phyloP scores from a whole-genome alignment of 441 rosid species.

The Flueggea neowawraea region DNA sequence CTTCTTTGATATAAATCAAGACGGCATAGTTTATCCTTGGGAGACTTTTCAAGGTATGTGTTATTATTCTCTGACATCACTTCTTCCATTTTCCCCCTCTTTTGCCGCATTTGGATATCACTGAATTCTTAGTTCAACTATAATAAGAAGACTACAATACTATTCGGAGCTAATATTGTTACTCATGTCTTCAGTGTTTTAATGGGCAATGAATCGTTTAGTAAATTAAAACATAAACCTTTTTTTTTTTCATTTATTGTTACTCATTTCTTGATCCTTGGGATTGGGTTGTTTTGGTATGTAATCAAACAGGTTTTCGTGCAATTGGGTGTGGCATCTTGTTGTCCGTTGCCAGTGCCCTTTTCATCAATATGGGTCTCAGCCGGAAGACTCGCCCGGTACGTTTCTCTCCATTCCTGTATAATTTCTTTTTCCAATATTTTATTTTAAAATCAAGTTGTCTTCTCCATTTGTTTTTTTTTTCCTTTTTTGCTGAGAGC shows the following conservation, averaged over 20 bases:
- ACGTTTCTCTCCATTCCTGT: constrained; percentile 5
- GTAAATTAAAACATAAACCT: no score
- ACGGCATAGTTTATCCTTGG: constrained; percentile 77
- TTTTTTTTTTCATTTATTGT: no score
- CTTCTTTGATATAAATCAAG: constrained; percentile 78
- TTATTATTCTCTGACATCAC: no score
- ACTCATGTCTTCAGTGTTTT: no score
- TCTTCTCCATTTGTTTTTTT: no score
- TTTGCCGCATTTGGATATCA: background rate
- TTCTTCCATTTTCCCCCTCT: background rate
- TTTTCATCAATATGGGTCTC: constrained; percentile 57
- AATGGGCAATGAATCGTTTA: no score
- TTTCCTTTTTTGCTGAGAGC: background rate
- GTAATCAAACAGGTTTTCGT: constrained; percentile 50
- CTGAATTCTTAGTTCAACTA: no score
- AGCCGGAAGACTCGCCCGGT: constrained; percentile 84
- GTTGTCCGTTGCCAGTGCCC: constrained; percentile 39
- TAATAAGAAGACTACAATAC: no score
- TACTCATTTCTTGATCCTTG: no score
- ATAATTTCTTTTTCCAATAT: background rate
- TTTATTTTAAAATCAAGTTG: background rate
- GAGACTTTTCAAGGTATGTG: constrained; percentile 66
- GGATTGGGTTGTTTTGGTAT: no score
- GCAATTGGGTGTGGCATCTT: constrained; percentile 62
- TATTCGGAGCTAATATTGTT: no score